Evolutionary conservation across 2,329 filamentous ascomycete genomes (phyloP).

Genomic region (Nemania diffusa): DNA sequence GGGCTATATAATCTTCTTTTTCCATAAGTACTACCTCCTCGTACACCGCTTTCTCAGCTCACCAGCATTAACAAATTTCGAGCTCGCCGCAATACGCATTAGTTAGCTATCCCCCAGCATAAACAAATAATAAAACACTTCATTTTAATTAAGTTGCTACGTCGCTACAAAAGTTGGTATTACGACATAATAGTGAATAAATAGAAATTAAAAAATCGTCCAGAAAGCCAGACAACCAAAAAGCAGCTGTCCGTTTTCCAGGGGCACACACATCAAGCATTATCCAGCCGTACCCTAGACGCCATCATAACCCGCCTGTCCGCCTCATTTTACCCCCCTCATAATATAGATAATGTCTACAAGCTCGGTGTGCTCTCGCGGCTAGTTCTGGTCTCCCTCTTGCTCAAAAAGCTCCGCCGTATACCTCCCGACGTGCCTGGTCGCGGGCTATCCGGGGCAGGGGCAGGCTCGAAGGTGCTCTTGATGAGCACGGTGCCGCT

Average conservation of each 20-base stretch:
- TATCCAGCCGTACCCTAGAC: constrained; percentile 21
- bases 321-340: constrained; percentile 12
- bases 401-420: constrained; percentile 46
- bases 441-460: constrained; percentile 40
- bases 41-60: too few relatives aligned
- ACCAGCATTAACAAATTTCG: too few relatives aligned
- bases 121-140: neutral
- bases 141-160: neutral
- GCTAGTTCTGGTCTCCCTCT: constrained; percentile 42
- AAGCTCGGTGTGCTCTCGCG: constrained; percentile 43
- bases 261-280: constrained; percentile 5
- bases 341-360: constrained; percentile 3
- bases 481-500: constrained; percentile 76
- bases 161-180: constrained; percentile 15
- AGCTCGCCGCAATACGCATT: too few relatives aligned
- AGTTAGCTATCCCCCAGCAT: neutral
- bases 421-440: constrained; percentile 37
- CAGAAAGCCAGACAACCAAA: neutral
- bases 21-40: too few relatives aligned
- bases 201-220: neutral
- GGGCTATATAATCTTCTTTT: too few relatives aligned
- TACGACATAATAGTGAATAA: constrained; percentile 14
- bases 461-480: constrained; percentile 72
- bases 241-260: constrained; percentile 7
- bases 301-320: constrained; percentile 10